phyloP scores from a whole-genome alignment of 2,329 filamentous ascomycete species.

The Diaporthe citrichinensis region DNA sequence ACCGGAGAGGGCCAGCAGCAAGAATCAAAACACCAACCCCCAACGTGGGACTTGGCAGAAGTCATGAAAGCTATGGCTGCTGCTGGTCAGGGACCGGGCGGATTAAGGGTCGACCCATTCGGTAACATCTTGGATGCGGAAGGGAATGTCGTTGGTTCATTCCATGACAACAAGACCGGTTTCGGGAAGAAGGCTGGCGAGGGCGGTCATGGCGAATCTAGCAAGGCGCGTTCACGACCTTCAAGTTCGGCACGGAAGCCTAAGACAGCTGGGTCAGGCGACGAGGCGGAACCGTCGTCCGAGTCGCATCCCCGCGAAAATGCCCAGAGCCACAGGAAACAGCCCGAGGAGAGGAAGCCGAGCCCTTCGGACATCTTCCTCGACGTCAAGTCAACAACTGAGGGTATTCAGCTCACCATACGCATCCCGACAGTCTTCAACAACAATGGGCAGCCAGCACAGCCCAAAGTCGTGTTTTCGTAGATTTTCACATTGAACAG shows the following conservation, averaged over 20 bases:
- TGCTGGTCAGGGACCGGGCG: constrained; percentile 48
- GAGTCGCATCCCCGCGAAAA: constrained; percentile 52
- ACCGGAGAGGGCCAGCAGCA: constrained; percentile 43
- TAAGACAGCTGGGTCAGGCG: constrained; percentile 45
- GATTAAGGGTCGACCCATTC: constrained; percentile 58
- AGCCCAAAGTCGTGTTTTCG: constrained; percentile 51
- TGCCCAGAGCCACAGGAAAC: constrained; percentile 54
- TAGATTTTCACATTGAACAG: constrained; percentile 34
- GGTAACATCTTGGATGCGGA: constrained; percentile 62
- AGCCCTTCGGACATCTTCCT: constrained; percentile 68
- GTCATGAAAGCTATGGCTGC: constrained; percentile 47
- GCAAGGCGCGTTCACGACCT: constrained; percentile 41
- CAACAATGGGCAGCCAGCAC: constrained; percentile 48
- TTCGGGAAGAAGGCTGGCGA: constrained; percentile 43
- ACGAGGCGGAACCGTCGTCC: constrained; percentile 47
- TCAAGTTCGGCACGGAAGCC: constrained; percentile 41
- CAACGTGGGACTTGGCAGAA: constrained; percentile 51
- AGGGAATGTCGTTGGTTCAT: constrained; percentile 61
- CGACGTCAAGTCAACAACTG: constrained; percentile 70
- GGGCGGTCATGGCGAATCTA: constrained; percentile 41
- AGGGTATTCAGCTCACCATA: constrained; percentile 70
- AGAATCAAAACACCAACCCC: constrained; percentile 45
- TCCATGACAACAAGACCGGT: constrained; percentile 59
- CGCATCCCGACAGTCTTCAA: constrained; percentile 70
- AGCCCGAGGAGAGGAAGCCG: constrained; percentile 49